Evolutionary conservation across 495 filamentous ascomycete species (phyloP), one percentile per base, ranked within the genome.

Genomic region (Hamigera avellanea): DNA sequence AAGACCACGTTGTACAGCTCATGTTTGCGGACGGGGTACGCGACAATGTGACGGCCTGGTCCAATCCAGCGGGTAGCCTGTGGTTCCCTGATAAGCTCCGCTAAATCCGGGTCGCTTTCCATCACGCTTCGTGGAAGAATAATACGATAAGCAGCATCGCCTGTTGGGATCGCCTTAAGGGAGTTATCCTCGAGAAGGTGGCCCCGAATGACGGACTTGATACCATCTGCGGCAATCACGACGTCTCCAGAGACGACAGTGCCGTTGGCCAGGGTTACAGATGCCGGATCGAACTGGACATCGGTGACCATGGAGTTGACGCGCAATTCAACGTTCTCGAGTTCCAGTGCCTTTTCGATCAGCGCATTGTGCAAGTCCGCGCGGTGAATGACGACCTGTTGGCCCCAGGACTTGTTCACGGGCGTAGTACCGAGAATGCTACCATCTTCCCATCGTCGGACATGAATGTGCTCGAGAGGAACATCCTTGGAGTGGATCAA

Each of bases 111-210:
- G 19, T 69, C 60, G 0, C 48, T 43, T 28, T 61, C 48, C 54
- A 68, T 61, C 12, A 49, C 36, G 15, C 51, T 47, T 23, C 54
- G 51, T 0, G 61, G 52, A 1, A 69, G 42, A 30, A 66, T 48
- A 3, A 69, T 63, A 6, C 63, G 53, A 37, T 66, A 71, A 6
- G 64, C 66, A 1, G 63, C 59, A 37, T 71, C 63, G 18, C 62
- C 59, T 0, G 63, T 66, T 1, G 63, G 35, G 8, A 58, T 46
- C 8, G 59, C 53, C 16, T 54, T 48, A 16, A 58, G 43, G 1
- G 39, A 35, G 3, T 45, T 21, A 18, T 59, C 54, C 6, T 49
- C 40, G 26, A 62, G 44, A 3, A 59, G 37, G 13, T 56, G 44
- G 23, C 41, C 42, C 6, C 66, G 55, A 14, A 68, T 39, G 1